Conservation (phyloP, 2,329 filamentous ascomycete genomes). For the Pseudogymnoascus sp. region DNA sequence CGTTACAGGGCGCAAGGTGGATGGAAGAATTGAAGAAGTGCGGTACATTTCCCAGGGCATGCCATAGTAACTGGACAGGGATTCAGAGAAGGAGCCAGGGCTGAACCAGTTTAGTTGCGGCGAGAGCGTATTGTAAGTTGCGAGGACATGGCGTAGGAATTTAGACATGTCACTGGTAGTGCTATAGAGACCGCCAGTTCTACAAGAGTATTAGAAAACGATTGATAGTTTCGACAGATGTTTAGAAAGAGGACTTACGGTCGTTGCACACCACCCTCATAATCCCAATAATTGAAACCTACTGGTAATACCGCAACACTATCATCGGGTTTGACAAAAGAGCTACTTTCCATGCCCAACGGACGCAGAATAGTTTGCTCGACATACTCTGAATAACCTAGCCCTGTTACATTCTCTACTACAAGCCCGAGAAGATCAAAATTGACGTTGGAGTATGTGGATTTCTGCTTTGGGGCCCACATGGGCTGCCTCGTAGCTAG, state of each 20-base stretch:
- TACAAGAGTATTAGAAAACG: not conserved
- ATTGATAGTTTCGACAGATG: not conserved
- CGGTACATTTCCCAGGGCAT: slow-evolving; percentile 42
- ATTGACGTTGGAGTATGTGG: slow-evolving; percentile 26
- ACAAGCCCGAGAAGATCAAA: slow-evolving; percentile 26
- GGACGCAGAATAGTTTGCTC: not conserved
- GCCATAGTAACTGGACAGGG: slow-evolving; percentile 35
- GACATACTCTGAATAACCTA: slow-evolving; percentile 19
- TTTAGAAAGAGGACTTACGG: slow-evolving; percentile 20
- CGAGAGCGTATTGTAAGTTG: slow-evolving; percentile 34
- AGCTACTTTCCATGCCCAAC: not conserved
- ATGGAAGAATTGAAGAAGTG: slow-evolving; percentile 31
- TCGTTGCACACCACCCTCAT: slow-evolving; percentile 34
- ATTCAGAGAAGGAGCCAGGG: slow-evolving; percentile 32
- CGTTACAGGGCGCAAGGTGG: slow-evolving; percentile 32
- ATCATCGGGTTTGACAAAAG: slow-evolving; percentile 15
- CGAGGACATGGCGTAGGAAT: slow-evolving; percentile 36
- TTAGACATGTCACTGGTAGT: slow-evolving; percentile 33
- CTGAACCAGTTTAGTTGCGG: slow-evolving; percentile 31
- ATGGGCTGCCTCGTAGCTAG: slow-evolving; percentile 14
- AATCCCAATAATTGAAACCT: slow-evolving; percentile 31
- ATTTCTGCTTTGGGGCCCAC: slow-evolving; percentile 23
- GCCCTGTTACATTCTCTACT: slow-evolving; percentile 23
- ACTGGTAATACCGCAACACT: slow-evolving; percentile 20
- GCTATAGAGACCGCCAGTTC: slow-evolving; percentile 1